Conservation (phyloP, 345 rosid genomes). For the Brassica nigra region DNA sequence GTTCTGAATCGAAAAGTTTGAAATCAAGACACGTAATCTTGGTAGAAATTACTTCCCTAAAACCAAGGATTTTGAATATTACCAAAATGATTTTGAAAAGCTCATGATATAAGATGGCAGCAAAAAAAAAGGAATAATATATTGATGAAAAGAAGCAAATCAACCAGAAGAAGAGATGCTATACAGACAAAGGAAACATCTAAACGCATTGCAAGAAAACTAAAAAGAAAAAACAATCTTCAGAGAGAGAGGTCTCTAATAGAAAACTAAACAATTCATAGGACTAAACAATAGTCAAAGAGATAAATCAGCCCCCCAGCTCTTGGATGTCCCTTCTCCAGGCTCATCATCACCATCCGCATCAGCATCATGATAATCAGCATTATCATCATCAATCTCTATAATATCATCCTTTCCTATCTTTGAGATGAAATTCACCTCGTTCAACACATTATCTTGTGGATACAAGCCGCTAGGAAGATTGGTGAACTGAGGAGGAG, state of each 20-base stretch:
- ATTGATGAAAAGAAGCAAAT: neutral
- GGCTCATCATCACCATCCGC: neutral
- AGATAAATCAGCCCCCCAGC: slow-evolving; percentile 25
- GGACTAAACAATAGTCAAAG: slow-evolving; percentile 21
- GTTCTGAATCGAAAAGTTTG: neutral
- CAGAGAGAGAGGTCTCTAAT: slow-evolving; percentile 3
- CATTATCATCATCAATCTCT: slow-evolving; percentile 29
- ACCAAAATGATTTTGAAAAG: neutral
- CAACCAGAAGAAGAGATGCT: neutral
- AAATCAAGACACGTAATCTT: neutral
- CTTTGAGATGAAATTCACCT: slow-evolving; percentile 33
- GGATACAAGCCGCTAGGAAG: neutral
- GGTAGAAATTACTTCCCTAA: neutral
- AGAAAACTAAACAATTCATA: slow-evolving; percentile 1
- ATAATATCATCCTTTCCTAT: neutral
- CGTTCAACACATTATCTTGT: slow-evolving; percentile 8
- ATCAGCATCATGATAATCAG: slow-evolving; percentile 1
- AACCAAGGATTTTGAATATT: neutral
- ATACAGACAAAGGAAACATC: neutral
- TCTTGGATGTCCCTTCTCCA: slow-evolving; percentile 13
- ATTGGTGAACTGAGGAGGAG: slow-evolving; percentile 8
- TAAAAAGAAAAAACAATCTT: neutral
- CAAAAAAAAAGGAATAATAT: neutral
- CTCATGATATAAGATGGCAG: neutral
- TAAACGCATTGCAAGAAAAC: neutral